A percentile compares a stretch with the other conserved stretches of the same genome.
phyloP scores from a whole-genome alignment of 1,284 basidiomycete genomes.

The Leccinum griseonigrum region DNA sequence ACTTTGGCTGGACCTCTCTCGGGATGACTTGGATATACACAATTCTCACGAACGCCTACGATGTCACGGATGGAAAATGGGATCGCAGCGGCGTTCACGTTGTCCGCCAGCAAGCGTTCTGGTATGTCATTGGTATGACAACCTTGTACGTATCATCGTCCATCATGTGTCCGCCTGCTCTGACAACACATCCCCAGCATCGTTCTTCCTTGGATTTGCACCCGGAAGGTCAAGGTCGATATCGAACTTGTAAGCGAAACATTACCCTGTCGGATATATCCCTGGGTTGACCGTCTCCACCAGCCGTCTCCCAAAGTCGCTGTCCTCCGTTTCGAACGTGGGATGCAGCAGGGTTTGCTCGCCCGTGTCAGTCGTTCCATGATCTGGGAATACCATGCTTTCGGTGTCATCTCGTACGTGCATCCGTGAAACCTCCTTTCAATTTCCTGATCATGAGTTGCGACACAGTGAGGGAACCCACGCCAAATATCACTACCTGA shows the following conservation, averaged over 20 bases:
- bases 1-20: constrained; percentile 69
- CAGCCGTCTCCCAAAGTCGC: constrained; percentile 62
- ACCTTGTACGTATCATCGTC: constrained; percentile 50
- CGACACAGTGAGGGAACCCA: constrained; percentile 58
- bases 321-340: constrained; percentile 56
- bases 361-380: constrained; percentile 54
- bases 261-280: neutral
- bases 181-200: constrained; percentile 42
- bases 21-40: constrained; percentile 65
- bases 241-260: constrained; percentile 61
- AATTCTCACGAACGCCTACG: constrained; percentile 60
- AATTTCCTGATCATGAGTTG: constrained; percentile 12
- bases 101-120: constrained; percentile 69
- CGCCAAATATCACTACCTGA: constrained; percentile 72
- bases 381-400: constrained; percentile 63
- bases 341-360: constrained; percentile 63
- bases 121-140: constrained; percentile 72
- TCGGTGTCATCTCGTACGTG: constrained; percentile 55
- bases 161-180: neutral
- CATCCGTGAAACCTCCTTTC: neutral
- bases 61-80: constrained; percentile 52
- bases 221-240: constrained; percentile 69
- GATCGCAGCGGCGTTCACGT: constrained; percentile 51
- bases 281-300: constrained; percentile 8
- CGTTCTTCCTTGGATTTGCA: constrained; percentile 71